Base-by-base conservation (phyloP, 164 flowering plant genomes). In the Chimonanthus praecox region DNA sequence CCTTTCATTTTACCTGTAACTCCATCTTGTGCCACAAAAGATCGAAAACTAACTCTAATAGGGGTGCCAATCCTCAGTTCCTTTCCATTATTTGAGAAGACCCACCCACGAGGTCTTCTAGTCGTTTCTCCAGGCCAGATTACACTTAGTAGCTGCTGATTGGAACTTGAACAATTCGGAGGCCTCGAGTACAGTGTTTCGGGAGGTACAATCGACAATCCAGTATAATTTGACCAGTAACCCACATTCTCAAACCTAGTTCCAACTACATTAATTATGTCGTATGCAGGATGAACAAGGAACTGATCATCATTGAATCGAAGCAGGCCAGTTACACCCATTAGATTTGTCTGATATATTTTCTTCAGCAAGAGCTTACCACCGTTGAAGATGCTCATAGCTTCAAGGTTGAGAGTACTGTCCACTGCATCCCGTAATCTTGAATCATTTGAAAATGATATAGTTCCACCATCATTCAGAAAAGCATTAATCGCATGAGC, bases 41-140 rank as follows among this genome's bases (percentile, higher is more conserved):
- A 90, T 50, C 58, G 69, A 68, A 61, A 92, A 76, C 92, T 78
- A 64, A 80, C 88, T 54, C 94, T 87, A 71, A 20, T 64, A 1
- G 97, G 97, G 48, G 89, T 90, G 49, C 92, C 94, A 64, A 92
- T 85, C 73, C 74, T 80, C 81, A 92, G 71, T 63, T 71, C 78
- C 70, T 81, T 86, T 48, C 92, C 97, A 73, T 83, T 83, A 77
- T 85, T 86, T 33, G 90, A 88, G 67, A 90, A 89, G 13, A 83
- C 93, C 97, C 94, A 92, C 43, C 97, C 97, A 47, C 93, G 94
- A 63, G 97, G 97, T 71, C 69, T 79, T 69, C 60, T 13, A 64
- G 48, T 33, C 13, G 87, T 79, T 8, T 85, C 92, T 50, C 93
- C 97, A 2, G 93, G 94, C 97, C 97, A 92, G 7, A 89, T 75